Evolutionary conservation across 257 asterid species (phyloP).

Genomic region (Catharanthus roseus): DNA sequence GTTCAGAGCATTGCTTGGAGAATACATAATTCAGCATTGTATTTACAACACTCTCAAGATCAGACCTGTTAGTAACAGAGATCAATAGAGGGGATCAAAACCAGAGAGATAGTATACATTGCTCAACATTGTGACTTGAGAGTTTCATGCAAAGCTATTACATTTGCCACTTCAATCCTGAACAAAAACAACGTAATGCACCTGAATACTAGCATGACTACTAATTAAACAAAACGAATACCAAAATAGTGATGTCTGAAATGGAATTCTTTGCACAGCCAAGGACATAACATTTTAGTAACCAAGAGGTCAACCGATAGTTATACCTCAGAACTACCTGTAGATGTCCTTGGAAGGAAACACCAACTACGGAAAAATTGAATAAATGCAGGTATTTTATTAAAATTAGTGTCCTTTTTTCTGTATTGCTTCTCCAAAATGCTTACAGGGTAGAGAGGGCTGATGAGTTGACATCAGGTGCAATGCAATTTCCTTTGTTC

Average conservation of each 20-base stretch:
- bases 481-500: neutral
- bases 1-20: constrained; percentile 36
- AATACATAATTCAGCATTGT: constrained; percentile 54
- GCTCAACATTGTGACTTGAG: neutral
- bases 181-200: neutral
- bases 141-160: neutral
- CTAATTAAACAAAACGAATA: neutral
- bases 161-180: neutral
- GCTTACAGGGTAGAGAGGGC: neutral
- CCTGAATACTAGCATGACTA: neutral
- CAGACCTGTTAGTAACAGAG: constrained; percentile 55
- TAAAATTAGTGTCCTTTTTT: neutral
- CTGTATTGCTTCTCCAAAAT: neutral
- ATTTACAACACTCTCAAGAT: constrained; percentile 62
- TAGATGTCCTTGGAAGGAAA: neutral
- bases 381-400: neutral
- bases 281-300: neutral
- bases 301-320: neutral
- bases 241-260: neutral
- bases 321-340: neutral
- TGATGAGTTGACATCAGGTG: neutral
- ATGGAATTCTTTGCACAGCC: neutral
- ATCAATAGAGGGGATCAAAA: constrained; percentile 6
- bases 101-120: neutral
- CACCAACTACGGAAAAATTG: neutral